Base-by-base conservation (phyloP, 2,329 filamentous ascomycete genomes). In the Aspergillus spinulosporus region DNA sequence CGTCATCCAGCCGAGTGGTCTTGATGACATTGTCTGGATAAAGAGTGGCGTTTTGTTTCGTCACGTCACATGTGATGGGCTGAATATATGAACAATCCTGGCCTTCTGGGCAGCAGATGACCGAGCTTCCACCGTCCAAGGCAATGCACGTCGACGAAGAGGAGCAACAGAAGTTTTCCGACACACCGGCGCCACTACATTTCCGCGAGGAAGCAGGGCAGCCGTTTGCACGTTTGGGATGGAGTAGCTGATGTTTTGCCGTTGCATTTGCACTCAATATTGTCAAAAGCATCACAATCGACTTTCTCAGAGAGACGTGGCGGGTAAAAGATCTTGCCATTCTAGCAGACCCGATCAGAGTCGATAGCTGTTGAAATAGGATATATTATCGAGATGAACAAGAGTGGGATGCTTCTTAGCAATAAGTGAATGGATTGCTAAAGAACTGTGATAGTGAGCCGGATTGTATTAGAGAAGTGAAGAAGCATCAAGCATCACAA, bases 41-140 rank as follows among this genome's bases (percentile, higher is more conserved):
- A 3, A 66, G 48, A 0, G 70, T 72, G 3, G 73, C 68, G 63
- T 80, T 73, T 55, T 79, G 77, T 12, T 66, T 64, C 32, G 68
- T 62, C 3, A 78, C 58, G 55, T 80, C 67, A 68, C 78, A 80
- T 26, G 68, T 67, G 47, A 79, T 76, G 1, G 74, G 68, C 34
- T 69, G 58, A 45, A 80, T 79, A 51, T 68, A 72, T 9, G 67
- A 60, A 60, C 78, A 80, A 48, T 68, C 66, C 28, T 65, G 56
- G 3, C 74, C 76, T 8, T 68, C 64, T n/a, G 76, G 77, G 62
- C 78, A 80, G 64, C 78, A 80, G 26, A 80, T 69, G 29, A 71
- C 76, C 3, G 76, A 75, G 34, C 67, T 76, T 8, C 67, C 70
- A 51, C 68, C 62, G 57, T 79, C 77, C 36, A 79, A 55, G 43